Conservation (phyloP, 2,329 filamentous ascomycete genomes). For the Alternaria tenuissima region DNA sequence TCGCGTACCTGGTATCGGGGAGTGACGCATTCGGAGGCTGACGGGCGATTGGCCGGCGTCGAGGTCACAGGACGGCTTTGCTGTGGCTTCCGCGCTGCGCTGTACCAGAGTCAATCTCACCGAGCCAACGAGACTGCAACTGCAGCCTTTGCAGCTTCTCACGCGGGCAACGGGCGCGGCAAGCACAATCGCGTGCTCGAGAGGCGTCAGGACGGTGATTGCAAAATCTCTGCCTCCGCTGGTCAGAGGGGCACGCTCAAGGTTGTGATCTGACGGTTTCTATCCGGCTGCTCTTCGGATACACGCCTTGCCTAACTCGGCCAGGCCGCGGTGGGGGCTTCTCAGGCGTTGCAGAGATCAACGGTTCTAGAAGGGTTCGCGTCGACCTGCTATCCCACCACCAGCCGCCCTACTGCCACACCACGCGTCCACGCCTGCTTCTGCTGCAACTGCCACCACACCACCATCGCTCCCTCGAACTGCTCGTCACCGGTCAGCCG, state of each 20-base stretch:
- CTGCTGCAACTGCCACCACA: no score
- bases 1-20: conserved; percentile 36
- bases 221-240: conserved; percentile 21
- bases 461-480: neutral
- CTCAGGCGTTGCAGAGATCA: conserved; percentile 11
- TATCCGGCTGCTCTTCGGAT: conserved; percentile 9
- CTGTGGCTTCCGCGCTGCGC: conserved; percentile 3
- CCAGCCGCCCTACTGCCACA: conserved; percentile 1
- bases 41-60: conserved; percentile 27
- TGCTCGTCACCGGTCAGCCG: conserved; percentile 1
- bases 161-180: conserved; percentile 2
- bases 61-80: conserved; percentile 25
- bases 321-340: conserved; percentile 17
- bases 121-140: conserved; percentile 2
- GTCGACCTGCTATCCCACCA: neutral
- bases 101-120: conserved; percentile 11
- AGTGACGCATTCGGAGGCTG: conserved; percentile 43
- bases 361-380: conserved; percentile 20
- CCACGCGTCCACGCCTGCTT: neutral
- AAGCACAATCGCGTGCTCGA: neutral
- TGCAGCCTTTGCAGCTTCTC: neutral
- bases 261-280: conserved; percentile 11
- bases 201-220: conserved; percentile 1
- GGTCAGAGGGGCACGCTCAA: conserved; percentile 20
- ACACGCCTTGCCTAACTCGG: conserved; percentile 18